Evolutionary conservation across 1,139 yeast genomes (phyloP), one percentile per base, ranked within the genome.

Genomic region (Hanseniaspora uvarum): DNA sequence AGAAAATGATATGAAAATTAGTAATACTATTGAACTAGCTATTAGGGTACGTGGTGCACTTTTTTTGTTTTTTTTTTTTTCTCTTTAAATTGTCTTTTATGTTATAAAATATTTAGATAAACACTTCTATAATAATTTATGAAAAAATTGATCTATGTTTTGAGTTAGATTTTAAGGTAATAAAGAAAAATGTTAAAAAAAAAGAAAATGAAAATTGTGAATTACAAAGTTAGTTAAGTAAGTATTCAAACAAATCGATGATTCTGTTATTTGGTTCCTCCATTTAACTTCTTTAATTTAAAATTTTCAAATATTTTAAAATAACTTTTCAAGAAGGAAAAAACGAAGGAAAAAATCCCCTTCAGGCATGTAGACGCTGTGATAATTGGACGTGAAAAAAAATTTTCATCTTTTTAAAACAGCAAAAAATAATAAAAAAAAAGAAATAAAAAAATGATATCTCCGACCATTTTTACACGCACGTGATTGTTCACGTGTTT

Each of bases 31-130:
- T 28, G 31, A 28, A 28, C 31, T 28, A 12, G 31, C 11, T 28
- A 10, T 6, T 28, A 6, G 11, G 31, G 11, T 28, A 28, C 11
- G 8, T 28, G 31, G 31, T 28, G 8, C 31, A 10, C 30, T 58
- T 46, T 59, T 59, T 33, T 59, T 28, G 33, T 58, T 46, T 59
- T 59, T 33, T 59, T 59, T 45, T 55, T 59, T 40, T 58, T 12
- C 14, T 11, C 36, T 31, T 31, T 11, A 12, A 5, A 14, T 31
- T 31, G 11, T 28, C 31, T 10, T 28, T 28, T 28, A 28, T 28
- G 31, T 28, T 28, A 28, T 28, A 28, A 28, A 28, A 28, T 28
- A 28, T 28, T 10, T 3, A 28, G 31, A 28, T 28, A 10, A 28
- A 28, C 31, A 28, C 31, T 28, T 28, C 8, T 28, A 28, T 12